phyloP scores from a whole-genome alignment of 2,329 filamentous ascomycete genomes.

The Scorias spongiosa region DNA sequence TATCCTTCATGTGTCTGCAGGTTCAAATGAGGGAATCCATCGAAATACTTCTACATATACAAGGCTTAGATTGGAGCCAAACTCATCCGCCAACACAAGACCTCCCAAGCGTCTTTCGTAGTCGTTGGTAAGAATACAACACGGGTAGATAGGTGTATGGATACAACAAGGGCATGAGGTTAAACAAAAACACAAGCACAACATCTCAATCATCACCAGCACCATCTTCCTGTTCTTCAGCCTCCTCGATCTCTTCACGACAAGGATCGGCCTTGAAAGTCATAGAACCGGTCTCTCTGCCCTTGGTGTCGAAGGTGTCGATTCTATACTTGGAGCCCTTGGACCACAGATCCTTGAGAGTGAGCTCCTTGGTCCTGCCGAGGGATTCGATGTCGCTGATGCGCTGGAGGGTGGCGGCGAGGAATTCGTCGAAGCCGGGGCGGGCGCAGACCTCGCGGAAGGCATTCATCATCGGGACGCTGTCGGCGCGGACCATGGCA shows the following conservation, averaged over 20 bases:
- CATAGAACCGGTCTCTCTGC: constrained; percentile 26
- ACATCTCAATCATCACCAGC: constrained; percentile 3
- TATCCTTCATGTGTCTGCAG: no score
- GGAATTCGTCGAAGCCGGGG: constrained; percentile 64
- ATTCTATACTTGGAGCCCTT: constrained; percentile 61
- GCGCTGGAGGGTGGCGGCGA: constrained; percentile 68
- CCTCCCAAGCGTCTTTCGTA: no score
- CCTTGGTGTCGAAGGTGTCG: constrained; percentile 31
- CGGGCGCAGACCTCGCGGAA: constrained; percentile 69
- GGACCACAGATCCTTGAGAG: constrained; percentile 84
- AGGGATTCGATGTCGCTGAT: constrained; percentile 90
- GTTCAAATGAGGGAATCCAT: no score
- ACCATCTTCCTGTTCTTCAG: constrained; percentile 10
- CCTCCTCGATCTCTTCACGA: constrained; percentile 2
- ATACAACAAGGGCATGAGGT: not conserved
- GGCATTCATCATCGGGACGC: constrained; percentile 88
- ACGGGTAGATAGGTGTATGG: not conserved
- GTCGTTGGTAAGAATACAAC: no score
- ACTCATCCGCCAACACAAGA: no score
- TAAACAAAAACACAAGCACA: not conserved
- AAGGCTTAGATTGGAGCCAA: no score
- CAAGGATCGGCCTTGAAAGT: not conserved
- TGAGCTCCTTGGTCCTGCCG: constrained; percentile 83
- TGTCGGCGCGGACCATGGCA: constrained; percentile 79
- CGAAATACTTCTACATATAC: no score